phyloP scores from a whole-genome alignment of 2,329 filamentous ascomycete genomes.

The Colletotrichum tropicicola region DNA sequence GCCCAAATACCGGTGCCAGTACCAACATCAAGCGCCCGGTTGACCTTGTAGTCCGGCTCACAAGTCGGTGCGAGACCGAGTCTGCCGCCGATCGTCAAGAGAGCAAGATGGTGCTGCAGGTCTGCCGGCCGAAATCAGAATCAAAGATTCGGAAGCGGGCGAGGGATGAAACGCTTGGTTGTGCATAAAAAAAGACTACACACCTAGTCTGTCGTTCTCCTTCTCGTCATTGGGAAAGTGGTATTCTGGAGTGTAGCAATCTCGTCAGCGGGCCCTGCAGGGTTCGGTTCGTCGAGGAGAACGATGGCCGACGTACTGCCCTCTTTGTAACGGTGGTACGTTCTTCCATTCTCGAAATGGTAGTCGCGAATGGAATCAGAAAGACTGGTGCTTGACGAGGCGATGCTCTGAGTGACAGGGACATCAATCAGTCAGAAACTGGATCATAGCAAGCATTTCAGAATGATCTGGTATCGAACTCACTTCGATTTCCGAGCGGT shows the following conservation, averaged over 20 bases:
- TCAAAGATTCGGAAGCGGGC: no score
- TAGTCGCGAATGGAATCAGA: conserved; percentile 1
- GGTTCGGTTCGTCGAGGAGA: not conserved
- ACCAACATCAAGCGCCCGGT: conserved; percentile 29
- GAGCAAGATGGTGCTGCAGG: conserved; percentile 45
- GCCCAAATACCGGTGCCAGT: conserved; percentile 17
- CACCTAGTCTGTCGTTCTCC: conserved; percentile 38
- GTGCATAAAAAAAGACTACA: not conserved
- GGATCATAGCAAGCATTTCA: no score
- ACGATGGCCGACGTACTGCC: conserved; percentile 31
- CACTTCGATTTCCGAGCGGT: not conserved
- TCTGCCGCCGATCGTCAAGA: conserved; percentile 41
- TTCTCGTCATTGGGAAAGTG: conserved; percentile 36
- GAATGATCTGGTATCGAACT: not conserved
- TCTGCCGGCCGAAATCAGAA: conserved; percentile 34
- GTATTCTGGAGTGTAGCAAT: no score
- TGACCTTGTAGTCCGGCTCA: conserved; percentile 22
- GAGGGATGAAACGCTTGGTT: not conserved
- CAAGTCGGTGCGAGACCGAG: conserved; percentile 37
- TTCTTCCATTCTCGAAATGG: conserved; percentile 15
- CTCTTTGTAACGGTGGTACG: conserved; percentile 30
- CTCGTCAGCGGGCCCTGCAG: no score
- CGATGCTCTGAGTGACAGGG: no score
- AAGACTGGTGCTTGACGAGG: not conserved
- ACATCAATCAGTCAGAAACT: no score